Conservation (phyloP, 1,284 basidiomycete genomes). For the Lentinula novae-zelandiae region DNA sequence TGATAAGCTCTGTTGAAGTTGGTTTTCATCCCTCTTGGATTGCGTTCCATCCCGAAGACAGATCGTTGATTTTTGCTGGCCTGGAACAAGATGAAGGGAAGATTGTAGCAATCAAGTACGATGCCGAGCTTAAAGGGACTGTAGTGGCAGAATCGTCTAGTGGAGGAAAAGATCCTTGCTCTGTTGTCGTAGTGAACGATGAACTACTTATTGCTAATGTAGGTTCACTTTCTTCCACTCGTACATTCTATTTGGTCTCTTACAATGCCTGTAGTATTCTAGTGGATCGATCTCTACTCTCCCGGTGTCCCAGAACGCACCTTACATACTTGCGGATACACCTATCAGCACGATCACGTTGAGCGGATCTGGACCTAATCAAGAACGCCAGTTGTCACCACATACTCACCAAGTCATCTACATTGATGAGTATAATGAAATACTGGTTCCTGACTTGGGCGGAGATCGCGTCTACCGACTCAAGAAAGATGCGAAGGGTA, state of each 20-base stretch:
- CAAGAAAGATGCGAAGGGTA: constrained; percentile 34
- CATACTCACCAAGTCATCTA: constrained; percentile 68
- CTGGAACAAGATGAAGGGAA: constrained; percentile 61
- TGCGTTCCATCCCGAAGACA: constrained; percentile 40
- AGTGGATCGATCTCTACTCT: constrained; percentile 51
- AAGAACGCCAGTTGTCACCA: constrained; percentile 55
- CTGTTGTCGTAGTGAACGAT: constrained; percentile 43
- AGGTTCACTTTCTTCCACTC: constrained; percentile 21
- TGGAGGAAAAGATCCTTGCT: constrained; percentile 61
- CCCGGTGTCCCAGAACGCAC: constrained; percentile 43
- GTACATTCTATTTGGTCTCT: not conserved
- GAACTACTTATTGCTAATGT: constrained; percentile 67
- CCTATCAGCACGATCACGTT: constrained; percentile 33
- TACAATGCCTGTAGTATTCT: constrained; percentile 45
- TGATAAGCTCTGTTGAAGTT: constrained; percentile 42
- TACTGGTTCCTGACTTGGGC: constrained; percentile 71
- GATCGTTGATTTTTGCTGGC: constrained; percentile 39
- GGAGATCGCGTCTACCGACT: constrained; percentile 62
- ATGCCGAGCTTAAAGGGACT: constrained; percentile 39
- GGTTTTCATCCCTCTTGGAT: constrained; percentile 59
- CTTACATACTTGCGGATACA: constrained; percentile 35
- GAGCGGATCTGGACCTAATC: constrained; percentile 53
- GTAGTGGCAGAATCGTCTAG: constrained; percentile 44
- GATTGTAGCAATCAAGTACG: constrained; percentile 51
- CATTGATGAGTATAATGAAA: constrained; percentile 38